Conservation (phyloP, 495 filamentous ascomycete genomes). For the Platismatia glauca region DNA sequence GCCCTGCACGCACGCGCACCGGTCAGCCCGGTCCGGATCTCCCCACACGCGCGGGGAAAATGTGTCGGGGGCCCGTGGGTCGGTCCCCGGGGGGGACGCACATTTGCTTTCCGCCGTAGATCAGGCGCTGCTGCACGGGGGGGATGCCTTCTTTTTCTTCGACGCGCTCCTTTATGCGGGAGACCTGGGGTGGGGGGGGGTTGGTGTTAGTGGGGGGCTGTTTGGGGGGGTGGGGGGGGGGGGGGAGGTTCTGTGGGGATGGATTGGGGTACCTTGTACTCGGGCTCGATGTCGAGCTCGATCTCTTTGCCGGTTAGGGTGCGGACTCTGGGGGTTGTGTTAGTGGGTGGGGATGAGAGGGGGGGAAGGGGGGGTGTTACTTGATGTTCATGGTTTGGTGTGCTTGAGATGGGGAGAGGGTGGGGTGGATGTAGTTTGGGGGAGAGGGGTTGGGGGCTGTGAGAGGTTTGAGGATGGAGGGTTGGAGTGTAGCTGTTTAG, state of each 20-base stretch:
- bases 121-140: slow-evolving; percentile 91
- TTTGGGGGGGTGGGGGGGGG: not conserved
- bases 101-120: slow-evolving; percentile 97
- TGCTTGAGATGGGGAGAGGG: not conserved
- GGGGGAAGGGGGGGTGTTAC: not conserved
- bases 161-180: slow-evolving; percentile 93
- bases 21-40: not conserved
- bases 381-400: slow-evolving; percentile 19
- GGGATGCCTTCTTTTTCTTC: slow-evolving; percentile 99
- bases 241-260: not conserved
- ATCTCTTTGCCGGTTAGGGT: slow-evolving; percentile 98
- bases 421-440: not conserved
- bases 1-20: slow-evolving; percentile 46
- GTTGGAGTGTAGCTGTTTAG: not conserved
- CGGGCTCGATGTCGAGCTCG: slow-evolving; percentile 89
- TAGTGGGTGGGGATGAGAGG: not conserved
- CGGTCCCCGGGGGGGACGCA: slow-evolving; percentile 30
- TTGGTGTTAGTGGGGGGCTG: not conserved
- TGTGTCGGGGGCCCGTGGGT: too few species aligned
- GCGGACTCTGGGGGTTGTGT: slow-evolving; percentile 62
- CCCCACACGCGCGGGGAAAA: not conserved
- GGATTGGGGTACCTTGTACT: slow-evolving; percentile 60
- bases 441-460: not conserved
- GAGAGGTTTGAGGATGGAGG: not conserved
- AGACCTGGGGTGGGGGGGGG: slow-evolving; percentile 56